phyloP scores from a whole-genome alignment of 1,284 basidiomycete species.

The Sanguinoderma infundibulare region DNA sequence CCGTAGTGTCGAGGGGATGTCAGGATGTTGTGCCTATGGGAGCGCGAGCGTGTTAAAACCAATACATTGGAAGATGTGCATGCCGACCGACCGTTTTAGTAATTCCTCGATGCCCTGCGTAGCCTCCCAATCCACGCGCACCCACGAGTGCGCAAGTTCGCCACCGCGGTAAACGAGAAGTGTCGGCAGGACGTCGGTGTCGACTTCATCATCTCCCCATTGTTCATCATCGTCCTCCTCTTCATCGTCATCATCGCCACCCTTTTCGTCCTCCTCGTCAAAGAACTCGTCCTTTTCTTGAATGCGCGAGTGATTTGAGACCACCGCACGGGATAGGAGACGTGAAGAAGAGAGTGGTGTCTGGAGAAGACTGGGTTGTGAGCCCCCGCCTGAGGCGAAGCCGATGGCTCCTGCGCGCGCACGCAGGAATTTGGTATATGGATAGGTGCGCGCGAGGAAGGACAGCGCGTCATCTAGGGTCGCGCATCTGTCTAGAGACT shows the following conservation, averaged over 20 bases:
- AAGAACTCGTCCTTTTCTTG: constrained; percentile 21
- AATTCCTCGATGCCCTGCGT: constrained; percentile 68
- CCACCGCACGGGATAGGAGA: not conserved
- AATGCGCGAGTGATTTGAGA: constrained; percentile 21
- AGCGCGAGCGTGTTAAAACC: not conserved
- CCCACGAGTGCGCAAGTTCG: constrained; percentile 83
- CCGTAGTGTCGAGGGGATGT: constrained; percentile 36
- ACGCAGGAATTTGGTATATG: constrained; percentile 80
- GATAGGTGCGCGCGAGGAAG: constrained; percentile 68
- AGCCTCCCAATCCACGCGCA: constrained; percentile 86
- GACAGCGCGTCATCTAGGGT: constrained; percentile 70
- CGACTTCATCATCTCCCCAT: constrained; percentile 61
- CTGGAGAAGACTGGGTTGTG: constrained; percentile 11
- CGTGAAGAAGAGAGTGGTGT: constrained; percentile 3
- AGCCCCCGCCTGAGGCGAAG: constrained; percentile 52
- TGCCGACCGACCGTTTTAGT: constrained; percentile 54
- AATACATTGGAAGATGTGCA: not conserved
- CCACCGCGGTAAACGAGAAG: constrained; percentile 82
- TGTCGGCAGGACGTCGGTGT: constrained; percentile 84
- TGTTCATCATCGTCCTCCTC: constrained; percentile 39
- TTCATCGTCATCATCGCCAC: constrained; percentile 40
- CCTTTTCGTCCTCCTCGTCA: constrained; percentile 50
- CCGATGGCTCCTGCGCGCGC: constrained; percentile 77
- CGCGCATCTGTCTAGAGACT: constrained; percentile 80
- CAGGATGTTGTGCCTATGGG: constrained; percentile 50